A percentile compares a stretch with the other conserved stretches of the same genome.
These are phyloP conservation scores for Arabis alpina DNA, from an alignment of 345 rosid genomes.

Conservation along the genomic window DNA sequence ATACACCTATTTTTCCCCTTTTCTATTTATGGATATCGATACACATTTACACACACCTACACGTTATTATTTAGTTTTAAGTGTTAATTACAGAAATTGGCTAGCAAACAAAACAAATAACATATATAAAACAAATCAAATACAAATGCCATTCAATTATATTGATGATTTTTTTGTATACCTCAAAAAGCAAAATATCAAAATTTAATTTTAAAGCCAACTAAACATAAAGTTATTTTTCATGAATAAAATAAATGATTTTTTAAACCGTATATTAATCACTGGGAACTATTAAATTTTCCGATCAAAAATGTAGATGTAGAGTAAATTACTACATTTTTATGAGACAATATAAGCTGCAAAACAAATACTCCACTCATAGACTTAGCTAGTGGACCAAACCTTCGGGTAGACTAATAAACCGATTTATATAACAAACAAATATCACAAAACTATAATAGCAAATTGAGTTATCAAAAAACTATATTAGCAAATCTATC, in stretches of 20 bases:
- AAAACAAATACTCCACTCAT: background rate
- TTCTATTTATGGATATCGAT: background rate
- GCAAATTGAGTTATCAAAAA: background rate
- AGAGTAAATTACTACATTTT: background rate
- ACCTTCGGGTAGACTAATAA: slow-evolving; percentile 6
- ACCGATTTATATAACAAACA: slow-evolving; percentile 7
- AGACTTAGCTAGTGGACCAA: slow-evolving; percentile 2
- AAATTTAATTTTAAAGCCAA: too few species aligned
- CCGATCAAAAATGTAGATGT: background rate
- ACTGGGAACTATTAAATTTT: background rate
- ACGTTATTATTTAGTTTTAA: background rate
- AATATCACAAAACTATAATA: slow-evolving; percentile 13
- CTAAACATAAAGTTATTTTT: too few species aligned
- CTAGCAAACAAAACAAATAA: too few species aligned
- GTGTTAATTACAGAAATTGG: too few species aligned
- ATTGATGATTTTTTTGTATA: too few species aligned
- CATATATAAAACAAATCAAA: too few species aligned
- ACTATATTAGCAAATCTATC: slow-evolving; percentile 17
- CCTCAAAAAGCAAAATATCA: too few species aligned
- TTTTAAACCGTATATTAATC: too few species aligned
- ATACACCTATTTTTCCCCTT: background rate
- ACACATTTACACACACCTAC: slow-evolving; percentile 4
- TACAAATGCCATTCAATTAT: too few species aligned
- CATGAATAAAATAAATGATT: too few species aligned
- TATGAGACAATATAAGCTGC: slow-evolving; percentile 11